Evolutionary conservation across 75 land plant species (phyloP).

Genomic region (Selaginella moellendorffii): DNA sequence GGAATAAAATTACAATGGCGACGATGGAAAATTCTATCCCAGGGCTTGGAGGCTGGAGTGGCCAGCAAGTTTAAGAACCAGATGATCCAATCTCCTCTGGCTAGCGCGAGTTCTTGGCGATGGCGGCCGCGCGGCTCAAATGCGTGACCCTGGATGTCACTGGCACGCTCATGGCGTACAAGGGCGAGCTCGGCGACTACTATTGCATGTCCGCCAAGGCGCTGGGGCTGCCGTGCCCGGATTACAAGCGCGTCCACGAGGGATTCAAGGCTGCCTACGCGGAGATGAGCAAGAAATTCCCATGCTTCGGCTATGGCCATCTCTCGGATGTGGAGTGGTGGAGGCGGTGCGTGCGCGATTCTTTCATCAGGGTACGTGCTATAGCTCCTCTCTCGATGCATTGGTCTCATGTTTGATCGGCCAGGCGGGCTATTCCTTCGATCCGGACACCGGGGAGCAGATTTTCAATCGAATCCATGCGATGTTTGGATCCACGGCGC

Average conservation of each 20-base stretch:
- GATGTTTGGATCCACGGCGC: slow-evolving; percentile 77
- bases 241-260: slow-evolving; percentile 72
- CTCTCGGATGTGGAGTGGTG: slow-evolving; percentile 81
- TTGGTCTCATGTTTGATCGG: not conserved
- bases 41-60: too few relatives aligned
- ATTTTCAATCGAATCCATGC: slow-evolving; percentile 70
- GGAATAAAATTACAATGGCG: too few relatives aligned
- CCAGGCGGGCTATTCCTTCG: slow-evolving; percentile 84
- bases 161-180: slow-evolving; percentile 80
- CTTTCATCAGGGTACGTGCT: slow-evolving; percentile 46
- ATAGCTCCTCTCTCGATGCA: slow-evolving; percentile 2
- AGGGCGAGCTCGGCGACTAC: slow-evolving; percentile 87
- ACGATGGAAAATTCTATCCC: too few relatives aligned
- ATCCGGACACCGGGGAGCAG: slow-evolving; percentile 63
- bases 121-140: slow-evolving; percentile 12
- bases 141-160: slow-evolving; percentile 83
- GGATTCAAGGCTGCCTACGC: slow-evolving; percentile 80
- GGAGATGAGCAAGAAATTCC: slow-evolving; percentile 66
- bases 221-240: slow-evolving; percentile 82
- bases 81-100: too few relatives aligned
- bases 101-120: too few relatives aligned
- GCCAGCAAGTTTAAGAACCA: too few relatives aligned
- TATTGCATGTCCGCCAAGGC: slow-evolving; percentile 94
- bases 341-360: slow-evolving; percentile 59
- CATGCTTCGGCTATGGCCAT: slow-evolving; percentile 78